These are phyloP conservation scores for Yamadazyma pseudoaaseri DNA, from an alignment of 1,139 yeast species.

Conservation along the genomic window DNA sequence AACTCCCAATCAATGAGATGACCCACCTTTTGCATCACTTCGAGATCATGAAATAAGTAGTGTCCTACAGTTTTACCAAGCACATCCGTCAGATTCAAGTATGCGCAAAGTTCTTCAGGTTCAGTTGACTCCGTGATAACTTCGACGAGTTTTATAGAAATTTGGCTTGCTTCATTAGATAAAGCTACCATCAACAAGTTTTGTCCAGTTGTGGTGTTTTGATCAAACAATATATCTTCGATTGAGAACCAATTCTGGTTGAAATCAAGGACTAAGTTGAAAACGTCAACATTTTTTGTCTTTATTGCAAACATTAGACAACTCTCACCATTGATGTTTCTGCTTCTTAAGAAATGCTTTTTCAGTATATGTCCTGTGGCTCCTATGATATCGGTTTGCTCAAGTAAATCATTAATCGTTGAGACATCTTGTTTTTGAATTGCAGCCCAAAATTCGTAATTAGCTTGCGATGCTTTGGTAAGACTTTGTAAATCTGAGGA, in stretches of 20 bases:
- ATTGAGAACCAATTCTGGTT: constrained; percentile 51
- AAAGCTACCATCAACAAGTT: constrained; percentile 64
- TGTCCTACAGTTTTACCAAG: constrained; percentile 69
- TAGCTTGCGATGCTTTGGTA: constrained; percentile 42
- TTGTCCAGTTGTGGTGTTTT: constrained; percentile 46
- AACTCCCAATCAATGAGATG: constrained; percentile 63
- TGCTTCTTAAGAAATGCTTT: constrained; percentile 47
- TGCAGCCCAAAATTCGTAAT: constrained; percentile 54
- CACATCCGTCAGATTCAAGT: constrained; percentile 51
- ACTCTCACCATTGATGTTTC: constrained; percentile 69
- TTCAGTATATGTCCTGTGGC: constrained; percentile 25
- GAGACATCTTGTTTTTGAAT: constrained; percentile 37
- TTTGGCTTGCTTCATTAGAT: constrained; percentile 49
- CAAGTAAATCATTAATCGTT: constrained; percentile 20
- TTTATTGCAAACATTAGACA: constrained; percentile 54
- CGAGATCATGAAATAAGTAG: constrained; percentile 61
- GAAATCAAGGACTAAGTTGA: constrained; percentile 45
- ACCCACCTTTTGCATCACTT: constrained; percentile 56
- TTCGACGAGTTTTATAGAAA: constrained; percentile 48
- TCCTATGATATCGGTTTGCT: constrained; percentile 15
- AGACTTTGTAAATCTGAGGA: constrained; percentile 29
- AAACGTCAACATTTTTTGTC: constrained; percentile 39
- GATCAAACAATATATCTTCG: constrained; percentile 68
- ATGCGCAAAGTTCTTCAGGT: constrained; percentile 43
- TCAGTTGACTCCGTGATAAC: constrained; percentile 44